Evolutionary conservation across 2,329 filamentous ascomycete species (phyloP), one percentile per base, ranked within the genome.

Genomic region (Purpureocillium lavendulum): DNA sequence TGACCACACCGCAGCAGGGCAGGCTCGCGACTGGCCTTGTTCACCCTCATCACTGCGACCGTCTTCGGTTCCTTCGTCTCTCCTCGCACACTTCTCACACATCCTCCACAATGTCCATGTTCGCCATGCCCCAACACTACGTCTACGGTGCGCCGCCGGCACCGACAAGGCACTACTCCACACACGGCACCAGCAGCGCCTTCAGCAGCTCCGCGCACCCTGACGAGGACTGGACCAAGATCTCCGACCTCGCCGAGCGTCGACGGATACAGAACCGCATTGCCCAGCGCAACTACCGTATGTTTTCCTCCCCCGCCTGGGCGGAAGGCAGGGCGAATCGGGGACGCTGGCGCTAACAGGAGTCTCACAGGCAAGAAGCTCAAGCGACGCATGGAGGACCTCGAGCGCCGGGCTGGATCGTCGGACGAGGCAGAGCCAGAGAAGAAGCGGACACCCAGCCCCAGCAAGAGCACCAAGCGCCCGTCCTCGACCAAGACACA

Each of bases 221-320:
- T 40, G 89, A 96, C 58, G 90, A 97, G 68, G 90, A 97, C 69
- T 97, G 90, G 90, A 96, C 90, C 59, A 94, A 96, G 78, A 95
- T 97, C 61, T 94, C 90, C 42, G 90, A 97, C 64, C 81, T 97
- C 44, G 90, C 89, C 38, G 90, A 97, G 68, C 82, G 92, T 57
- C 75, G 89, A 55, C 79, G 89, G 59, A 95, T 96, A 69, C 89
- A 97, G 67, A 97, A 97, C 69, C 82, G 90, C 52, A 96, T 97
- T 73, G 90, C 90, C 51, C 90, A 97, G 68, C 83, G 89, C 56
- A 95, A 95, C 71, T 96, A 96, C 70, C 88, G 88, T 94, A 72
- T 60, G 81, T 75, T 24, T 9, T 37, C 34, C 33, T 16, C 26
- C 38, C 28, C 2, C 16, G 6, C 16, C n/a, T 4, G 1, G 7